Base-by-base conservation (phyloP, 345 rosid species). In the Lepidium didymum region DNA sequence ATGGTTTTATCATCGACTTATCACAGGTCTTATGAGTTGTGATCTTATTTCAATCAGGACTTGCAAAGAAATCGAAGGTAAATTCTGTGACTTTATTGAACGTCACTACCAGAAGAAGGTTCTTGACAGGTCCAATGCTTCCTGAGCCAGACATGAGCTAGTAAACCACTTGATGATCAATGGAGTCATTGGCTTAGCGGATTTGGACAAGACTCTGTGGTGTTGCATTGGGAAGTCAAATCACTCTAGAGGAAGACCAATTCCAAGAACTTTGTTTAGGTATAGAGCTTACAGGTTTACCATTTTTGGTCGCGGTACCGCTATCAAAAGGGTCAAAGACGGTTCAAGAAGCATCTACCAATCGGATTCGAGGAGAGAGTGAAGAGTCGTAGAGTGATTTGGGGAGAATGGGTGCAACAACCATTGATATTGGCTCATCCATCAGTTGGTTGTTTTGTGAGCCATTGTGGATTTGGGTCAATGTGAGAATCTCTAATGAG, bases 211-310 rank as follows among this genome's bases (percentile, higher is more conserved):
- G 71, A 35, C n/a, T 59, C 70, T 0, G 53, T 80, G 0, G 53
- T 82, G 7, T 82, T 37, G 81, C 79, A 10, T 72, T 82, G 9
- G 86, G 83, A 0, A 80, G 78, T 27, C 77, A 79, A 53, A 18
- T 19, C 25, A 10, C 10, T 13, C 67, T 80, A 6, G 59, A 64
- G 1, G 51, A 51, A 2, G 37, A 50, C 5, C 59, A 64, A 9
- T 64, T 64, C 1, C 89, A 81, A 43, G 85, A 77, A 64, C 27
- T 74, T 55, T 50, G 79, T 7, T 43, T 78, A 21, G 83, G 83
- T 15, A 66, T 77, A 13, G 83, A 77, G 62, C 40, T 64, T 1
- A 43, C 75, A 1, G 72, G 77, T 8, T 40, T 55, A 14, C 82
- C 80, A 7, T 81, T 81, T 44, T 19, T 81, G 2, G 77, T 44